Conservation (phyloP, 257 asterid genomes). For the Eucommia ulmoides region DNA sequence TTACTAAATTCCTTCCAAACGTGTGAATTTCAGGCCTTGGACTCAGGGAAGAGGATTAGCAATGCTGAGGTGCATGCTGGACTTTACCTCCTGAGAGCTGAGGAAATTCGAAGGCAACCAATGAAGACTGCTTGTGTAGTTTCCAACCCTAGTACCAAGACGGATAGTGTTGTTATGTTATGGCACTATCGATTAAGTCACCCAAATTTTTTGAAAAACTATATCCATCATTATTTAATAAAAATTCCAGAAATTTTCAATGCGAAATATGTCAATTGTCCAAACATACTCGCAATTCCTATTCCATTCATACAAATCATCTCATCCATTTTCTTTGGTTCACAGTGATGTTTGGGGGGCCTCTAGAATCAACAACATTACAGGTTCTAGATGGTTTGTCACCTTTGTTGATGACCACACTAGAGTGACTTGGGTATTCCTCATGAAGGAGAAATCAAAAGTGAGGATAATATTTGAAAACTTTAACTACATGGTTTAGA, state of each 20-base stretch:
- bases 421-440: background rate
- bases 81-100: background rate
- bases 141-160: background rate
- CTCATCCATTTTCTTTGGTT: slow-evolving; percentile 1
- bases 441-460: background rate
- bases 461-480: background rate
- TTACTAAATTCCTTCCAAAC: background rate
- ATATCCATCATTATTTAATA: slow-evolving; percentile 5
- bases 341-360: slow-evolving; percentile 4
- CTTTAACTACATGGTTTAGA: background rate
- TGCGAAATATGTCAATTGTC: background rate
- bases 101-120: background rate
- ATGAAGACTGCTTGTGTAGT: background rate
- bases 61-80: background rate
- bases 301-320: background rate
- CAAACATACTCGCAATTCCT: slow-evolving; percentile 1
- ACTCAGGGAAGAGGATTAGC: background rate
- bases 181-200: slow-evolving; percentile 1
- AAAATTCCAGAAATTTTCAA: slow-evolving; percentile 2
- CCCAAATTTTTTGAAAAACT: slow-evolving; percentile 5
- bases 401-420: slow-evolving; percentile 1
- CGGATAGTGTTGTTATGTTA: slow-evolving; percentile 1
- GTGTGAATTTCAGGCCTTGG: slow-evolving; percentile 2
- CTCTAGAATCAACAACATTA: background rate
- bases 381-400: background rate